Evolutionary conservation across 192 early-diverging fungal genomes (phyloP), one percentile per base, ranked within the genome.

Genomic region (Glomus cerebriforme): DNA sequence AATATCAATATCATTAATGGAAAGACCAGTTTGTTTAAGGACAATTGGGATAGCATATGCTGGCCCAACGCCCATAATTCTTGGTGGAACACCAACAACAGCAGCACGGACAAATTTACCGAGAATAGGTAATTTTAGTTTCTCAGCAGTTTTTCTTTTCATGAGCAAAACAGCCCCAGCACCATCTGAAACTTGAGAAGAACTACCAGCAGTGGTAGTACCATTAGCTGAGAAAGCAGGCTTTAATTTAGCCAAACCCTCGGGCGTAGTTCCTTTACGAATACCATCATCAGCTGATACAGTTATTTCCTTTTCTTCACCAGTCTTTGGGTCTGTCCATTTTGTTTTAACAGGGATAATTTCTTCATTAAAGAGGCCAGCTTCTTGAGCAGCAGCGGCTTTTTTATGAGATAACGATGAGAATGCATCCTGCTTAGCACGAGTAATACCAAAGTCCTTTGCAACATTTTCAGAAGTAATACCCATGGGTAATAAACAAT

Each of bases 401-500:
- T 93, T 89, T 81, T 86, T 87, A 86, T 97, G 95, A 72, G 95
- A 96, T 59, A 88, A 85, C 32, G 95, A 90, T 45, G 97, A 92
- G 80, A 99, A 96, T 24, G 87, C 87, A 84, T 99, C 97, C 87
- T 99, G 97, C 82, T 93, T 91, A n/a, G 81, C 83, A 80, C 98
- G 95, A 45, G 92, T 86, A 39, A 99, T 83, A 39, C 90, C 88
- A 87, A 92, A 99, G 34, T 99, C 91, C 39, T 86, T 81, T 64
- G 96, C 94, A 70, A 99, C 98, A 87, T 98, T 98, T 86, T 99
- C 98, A 58, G 97, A 98, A 47, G 96, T 99, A 80, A 94, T 92
- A 78, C 94, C 94, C 94, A 96, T 96, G 37, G 94, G 94, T 74
- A 94, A 87, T 74, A 95, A 86, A 81, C 95, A 96, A 86, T 97